Evolutionary conservation across 169 alveolate genomes (phyloP).

Genomic region (Amoebophrya sp.): DNA sequence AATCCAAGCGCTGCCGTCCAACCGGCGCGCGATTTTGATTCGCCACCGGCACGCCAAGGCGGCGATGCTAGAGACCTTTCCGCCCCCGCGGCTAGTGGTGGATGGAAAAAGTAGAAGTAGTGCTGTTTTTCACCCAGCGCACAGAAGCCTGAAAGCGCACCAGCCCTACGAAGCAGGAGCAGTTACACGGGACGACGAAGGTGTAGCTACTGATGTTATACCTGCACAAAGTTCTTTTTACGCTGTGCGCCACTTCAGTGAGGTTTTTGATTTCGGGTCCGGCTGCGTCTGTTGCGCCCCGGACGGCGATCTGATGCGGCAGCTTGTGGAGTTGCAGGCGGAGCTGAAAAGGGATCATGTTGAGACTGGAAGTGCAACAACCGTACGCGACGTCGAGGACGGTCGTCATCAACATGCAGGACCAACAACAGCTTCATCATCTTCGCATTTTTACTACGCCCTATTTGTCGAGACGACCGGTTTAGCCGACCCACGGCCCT

Average conservation of each 20-base stretch:
- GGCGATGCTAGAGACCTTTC: not conserved
- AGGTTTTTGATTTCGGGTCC: not conserved
- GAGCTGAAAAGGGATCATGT: not conserved
- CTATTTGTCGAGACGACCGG: not conserved
- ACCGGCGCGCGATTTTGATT: not conserved
- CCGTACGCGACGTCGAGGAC: no score
- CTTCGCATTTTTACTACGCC: no score
- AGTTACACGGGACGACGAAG: not conserved
- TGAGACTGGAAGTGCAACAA: no score
- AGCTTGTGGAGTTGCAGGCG: not conserved
- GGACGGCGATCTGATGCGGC: not conserved
- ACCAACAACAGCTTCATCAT: no score
- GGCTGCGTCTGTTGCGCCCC: constrained; percentile 13
- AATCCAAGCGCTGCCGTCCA: not conserved
- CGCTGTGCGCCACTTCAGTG: not conserved
- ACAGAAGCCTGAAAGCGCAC: no score
- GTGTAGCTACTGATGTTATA: not conserved
- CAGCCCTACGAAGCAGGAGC: not conserved
- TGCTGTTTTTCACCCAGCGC: no score
- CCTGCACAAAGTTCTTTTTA: no score
- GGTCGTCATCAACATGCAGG: no score
- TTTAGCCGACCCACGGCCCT: not conserved
- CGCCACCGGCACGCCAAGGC: not conserved
- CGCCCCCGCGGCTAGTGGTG: no score
- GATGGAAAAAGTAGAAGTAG: no score